Base-by-base conservation (phyloP, 169 alveolate species). In the Eimeria sp. region DNA sequence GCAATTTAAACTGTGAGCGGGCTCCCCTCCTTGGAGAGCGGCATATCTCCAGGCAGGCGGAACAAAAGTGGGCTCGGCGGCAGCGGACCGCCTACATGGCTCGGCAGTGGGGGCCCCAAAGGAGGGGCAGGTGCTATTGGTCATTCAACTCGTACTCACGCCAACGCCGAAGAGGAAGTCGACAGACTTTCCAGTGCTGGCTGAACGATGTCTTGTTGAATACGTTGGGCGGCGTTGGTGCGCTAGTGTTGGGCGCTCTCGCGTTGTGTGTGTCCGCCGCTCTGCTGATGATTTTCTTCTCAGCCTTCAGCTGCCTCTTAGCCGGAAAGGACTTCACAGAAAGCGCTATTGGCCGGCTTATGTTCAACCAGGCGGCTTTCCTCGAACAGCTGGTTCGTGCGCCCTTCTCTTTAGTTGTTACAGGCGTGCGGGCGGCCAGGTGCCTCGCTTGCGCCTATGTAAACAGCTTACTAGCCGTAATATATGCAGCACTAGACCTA, bases 321-420 rank as follows among this genome's bases (percentile, higher is more conserved):
- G 70, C 20, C 20, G 89, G 51, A 25, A 47, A 25, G 30, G 89
- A 80, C 67, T 80, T 80, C 43, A 80, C 89, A 14, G 89, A 80
- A 22, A 80, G 89, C 67, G 67, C 70, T 16, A 67, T 80, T 10
- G 89, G 89, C 72, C 40, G 70, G 11, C 54, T 47, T 18, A 47
- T 80, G 89, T 80, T 49, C 51, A 40, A 80, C 18, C 89, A n/a
- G 67, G 61, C 89, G 63, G 51, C 89, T 14, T 27, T 47, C 34
- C 40, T 45, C 34, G 89, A 51, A 45, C 30, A 80, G 0, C 58
- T 75, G 11, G 47, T 45, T 25, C 84, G 84, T n/a, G 54, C 43
- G n/a, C 84, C 84, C 47, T 25, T 75, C 40, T 27, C 13, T 45
- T 22, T 75, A 13, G 76, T 27, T 67, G 27, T 67, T 11, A 27